Evolutionary conservation across 371 early-diverging fungal genomes (phyloP), one percentile per base, ranked within the genome.

Genomic region (Blakeslea trispora): DNA sequence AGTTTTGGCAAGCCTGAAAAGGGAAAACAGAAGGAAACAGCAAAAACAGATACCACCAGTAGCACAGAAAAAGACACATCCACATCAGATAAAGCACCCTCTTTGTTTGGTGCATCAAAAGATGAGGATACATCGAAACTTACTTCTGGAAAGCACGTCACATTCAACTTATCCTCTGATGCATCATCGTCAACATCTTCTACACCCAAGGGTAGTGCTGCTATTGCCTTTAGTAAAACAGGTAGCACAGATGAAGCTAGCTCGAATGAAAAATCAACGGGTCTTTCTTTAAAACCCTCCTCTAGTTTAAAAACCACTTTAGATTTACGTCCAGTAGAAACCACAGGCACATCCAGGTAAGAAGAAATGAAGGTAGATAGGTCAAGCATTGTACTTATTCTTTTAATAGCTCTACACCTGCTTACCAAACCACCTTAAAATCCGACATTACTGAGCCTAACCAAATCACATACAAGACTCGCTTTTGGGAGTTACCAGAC

Each of bases 401-500:
- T 49, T 42, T 10, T 39, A 22, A 8, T 48, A 62, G 57, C 18
- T 21, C 50, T 37, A 37, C 46, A 15, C 1, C 39, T n/a, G 24
- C 48, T n/a, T 32, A 43, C 0, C 57, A 32, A 43, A 56, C 63
- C 1, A 62, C 57, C 13, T 21, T 59, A 43, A 44, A 55, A 43
- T 55, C 65, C 31, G 47, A 11, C 15, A 39, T 64, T 13, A 48
- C 55, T 15, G 51, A 55, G 0, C 40, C 56, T 6, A 46, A 15
- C 13, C 55, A 64, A 52, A 59, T 64, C 9, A 50, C 60, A 32
- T 59, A 59, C 28, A 55, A 59, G 23, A 59, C 65, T 3, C 31
- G 48, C 6, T 64, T 59, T 31, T 64, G 60, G 56, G 65, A 64
- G 21, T 41, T 64, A 17, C 65, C 65, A 1, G 56, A 64, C 34